Base-by-base conservation (phyloP, 495 filamentous ascomycete species). In the Margaritispora aquatica region DNA sequence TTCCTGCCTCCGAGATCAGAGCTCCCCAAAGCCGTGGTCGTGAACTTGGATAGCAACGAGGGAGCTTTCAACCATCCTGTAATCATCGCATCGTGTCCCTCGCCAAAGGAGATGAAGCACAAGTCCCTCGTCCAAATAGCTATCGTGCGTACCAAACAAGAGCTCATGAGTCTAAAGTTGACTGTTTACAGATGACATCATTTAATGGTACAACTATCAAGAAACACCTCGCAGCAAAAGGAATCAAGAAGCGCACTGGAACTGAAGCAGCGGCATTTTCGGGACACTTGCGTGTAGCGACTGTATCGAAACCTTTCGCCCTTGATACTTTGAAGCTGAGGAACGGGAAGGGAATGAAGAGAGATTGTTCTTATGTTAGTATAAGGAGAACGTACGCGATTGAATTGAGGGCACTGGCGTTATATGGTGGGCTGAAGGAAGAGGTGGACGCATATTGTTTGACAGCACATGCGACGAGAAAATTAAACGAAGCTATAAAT, bases 51-150 rank as follows among this genome's bases (percentile, higher is more conserved):
- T n/a, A 13, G 56, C 0, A 38, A 51, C 21, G 50, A 26, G 2
- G 59, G 59, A 5, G 59, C 59, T 2, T 61, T 50, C 17, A 61
- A 61, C 29, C 59, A 61, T 26, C 59, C 59, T 10, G 54, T 61
- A 1, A 23, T 57, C 0, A 20, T 61, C 2, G 23, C 57, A 7
- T 57, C 53, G 2, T 57, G 53, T 53, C 59, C 59, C 0, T 9
- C 7, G 15, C 2, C 27, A 7, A 21, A 3, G 21, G 9, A 26
- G 19, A 49, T 57, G 22, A 48, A 23, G 23, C 47, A 26, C 20
- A 10, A 51, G 26, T 61, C 59, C 1, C n/a, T 13, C 1, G 59
- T 61, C 27, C 52, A 61, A 36, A 31, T 61, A 2, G 53, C 47
- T 21, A 61, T 61, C 23, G 59, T 61, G 17, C 8, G 53, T 52